Conservation (phyloP, 768 basidiomycete genomes). For the Daedaleopsis nitida region DNA sequence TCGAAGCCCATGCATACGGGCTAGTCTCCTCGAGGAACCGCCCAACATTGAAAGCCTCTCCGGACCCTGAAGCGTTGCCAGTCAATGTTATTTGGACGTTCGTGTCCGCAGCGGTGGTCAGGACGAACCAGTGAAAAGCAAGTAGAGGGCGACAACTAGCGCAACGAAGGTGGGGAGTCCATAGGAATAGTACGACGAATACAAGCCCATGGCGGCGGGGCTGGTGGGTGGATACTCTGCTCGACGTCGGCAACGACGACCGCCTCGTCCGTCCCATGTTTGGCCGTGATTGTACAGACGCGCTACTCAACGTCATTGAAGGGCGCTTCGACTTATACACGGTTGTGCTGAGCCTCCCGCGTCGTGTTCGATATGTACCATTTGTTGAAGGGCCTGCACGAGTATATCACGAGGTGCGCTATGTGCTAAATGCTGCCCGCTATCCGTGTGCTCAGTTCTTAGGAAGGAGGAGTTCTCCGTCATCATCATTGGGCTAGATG, state of each 20-base stretch:
- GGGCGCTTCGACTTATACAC: constrained; percentile 6
- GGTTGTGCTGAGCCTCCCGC: neutral
- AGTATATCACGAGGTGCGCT: constrained; percentile 78
- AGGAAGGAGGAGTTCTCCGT: constrained; percentile 92
- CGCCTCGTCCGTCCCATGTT: constrained; percentile 5
- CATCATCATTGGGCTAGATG: constrained; percentile 92
- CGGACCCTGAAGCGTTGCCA: constrained; percentile 57
- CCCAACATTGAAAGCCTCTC: constrained; percentile 92
- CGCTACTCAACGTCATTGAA: constrained; percentile 9
- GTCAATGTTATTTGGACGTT: neutral
- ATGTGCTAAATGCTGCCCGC: neutral
- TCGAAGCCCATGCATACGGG: constrained; percentile 90
- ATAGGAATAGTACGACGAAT: constrained; percentile 58
- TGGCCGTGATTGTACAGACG: constrained; percentile 1
- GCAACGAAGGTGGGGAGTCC: constrained; percentile 69
- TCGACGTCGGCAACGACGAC: constrained; percentile 16
- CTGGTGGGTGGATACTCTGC: constrained; percentile 9
- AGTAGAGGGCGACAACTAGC: constrained; percentile 74
- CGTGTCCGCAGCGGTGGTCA: neutral
- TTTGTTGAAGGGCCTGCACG: constrained; percentile 88
- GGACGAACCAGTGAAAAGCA: constrained; percentile 82
- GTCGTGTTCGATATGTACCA: constrained; percentile 71
- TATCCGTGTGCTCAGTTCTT: constrained; percentile 3
- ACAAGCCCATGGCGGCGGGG: constrained; percentile 34
- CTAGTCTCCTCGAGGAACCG: constrained; percentile 92